Evolutionary conservation across 2,329 filamentous ascomycete species (phyloP).

Genomic region (Acephala macrosclerotiorum): DNA sequence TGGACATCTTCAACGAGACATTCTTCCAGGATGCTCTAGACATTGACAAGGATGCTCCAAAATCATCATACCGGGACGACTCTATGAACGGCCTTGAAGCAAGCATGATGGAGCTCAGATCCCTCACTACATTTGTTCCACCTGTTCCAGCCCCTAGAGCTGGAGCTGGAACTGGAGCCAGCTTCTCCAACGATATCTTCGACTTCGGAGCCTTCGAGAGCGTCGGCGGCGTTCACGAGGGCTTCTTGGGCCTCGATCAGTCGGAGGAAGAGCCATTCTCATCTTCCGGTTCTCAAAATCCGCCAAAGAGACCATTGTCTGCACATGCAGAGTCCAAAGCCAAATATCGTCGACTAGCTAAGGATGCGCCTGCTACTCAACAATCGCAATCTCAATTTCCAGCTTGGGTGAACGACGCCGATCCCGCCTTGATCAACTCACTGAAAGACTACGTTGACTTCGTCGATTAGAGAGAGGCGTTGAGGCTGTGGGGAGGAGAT

Average conservation of each 20-base stretch:
- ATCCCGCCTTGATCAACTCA: constrained; percentile 42
- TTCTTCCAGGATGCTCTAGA: not conserved
- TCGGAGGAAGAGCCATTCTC: constrained; percentile 10
- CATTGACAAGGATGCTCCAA: constrained; percentile 14
- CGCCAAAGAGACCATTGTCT: constrained; percentile 28
- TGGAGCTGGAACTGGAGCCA: constrained; percentile 31
- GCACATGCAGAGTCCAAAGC: constrained; percentile 22
- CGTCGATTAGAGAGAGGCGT: constrained; percentile 32
- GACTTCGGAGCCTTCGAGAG: constrained; percentile 37
- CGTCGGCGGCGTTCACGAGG: constrained; percentile 1
- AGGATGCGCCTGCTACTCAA: constrained; percentile 14
- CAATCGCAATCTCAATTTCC: constrained; percentile 35
- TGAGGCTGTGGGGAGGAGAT: too few relatives aligned
- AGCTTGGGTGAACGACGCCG: constrained; percentile 44
- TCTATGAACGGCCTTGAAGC: constrained; percentile 36
- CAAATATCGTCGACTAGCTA: constrained; percentile 31
- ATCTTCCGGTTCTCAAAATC: constrained; percentile 16
- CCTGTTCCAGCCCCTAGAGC: constrained; percentile 18
- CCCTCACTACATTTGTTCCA: constrained; percentile 18
- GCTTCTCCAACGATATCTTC: constrained; percentile 37
- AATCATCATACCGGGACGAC: constrained; percentile 11
- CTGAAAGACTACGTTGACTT: constrained; percentile 45
- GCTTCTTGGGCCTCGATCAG: not conserved
- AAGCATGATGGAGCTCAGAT: constrained; percentile 38
- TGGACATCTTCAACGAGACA: constrained; percentile 33